Evolutionary conservation across 352 stramenopile species (phyloP), one percentile per base, ranked within the genome.

Genomic region (Phytophthora cactorum): DNA sequence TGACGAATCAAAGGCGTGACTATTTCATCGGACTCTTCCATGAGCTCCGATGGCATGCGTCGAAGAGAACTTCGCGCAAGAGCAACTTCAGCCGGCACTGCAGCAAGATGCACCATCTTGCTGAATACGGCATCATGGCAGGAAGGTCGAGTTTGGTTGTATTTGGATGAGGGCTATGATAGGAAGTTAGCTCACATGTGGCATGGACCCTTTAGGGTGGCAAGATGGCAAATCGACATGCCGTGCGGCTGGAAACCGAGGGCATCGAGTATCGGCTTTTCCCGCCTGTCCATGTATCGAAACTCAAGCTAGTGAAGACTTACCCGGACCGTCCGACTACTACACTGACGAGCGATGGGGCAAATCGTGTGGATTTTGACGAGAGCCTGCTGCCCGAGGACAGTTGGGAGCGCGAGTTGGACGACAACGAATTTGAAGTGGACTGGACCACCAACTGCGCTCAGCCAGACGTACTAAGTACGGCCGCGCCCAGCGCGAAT

Each of bases 311-410:
- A 0, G 43, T 68, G 0, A 3, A 46, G 0, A 2, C 38, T 2
- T 50, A 39, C 25, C 50, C 59, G 1, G 44, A 56, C 11, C 59
- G 66, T 38, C 69, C 65, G 12, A 28, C 31, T 11, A 17, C 22
- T 0, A 10, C 31, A 3, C 11, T 65, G 25, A 47, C 25, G 1
- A 32, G 50, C 12, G 15, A 36, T 0, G 39, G 50, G 14, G 38
- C 17, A 12, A 57, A 74, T 11, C 56, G 67, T 0, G 29, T 59
- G 0, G 70, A 76, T 41, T 76, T 74, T 27, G 74, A 81, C 22
- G 59, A 68, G 25, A 31, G 28, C 1, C 28, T 65, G 3, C 14
- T 73, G 7, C 43, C 17, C n/a, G 43, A 49, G 3, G n/a, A 49
- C 6, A 49, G 12, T 47, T 4, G 58, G 67, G 17, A 49, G 64